phyloP scores from a whole-genome alignment of 1,284 basidiomycete genomes.

The Taiwanofungus camphoratus region DNA sequence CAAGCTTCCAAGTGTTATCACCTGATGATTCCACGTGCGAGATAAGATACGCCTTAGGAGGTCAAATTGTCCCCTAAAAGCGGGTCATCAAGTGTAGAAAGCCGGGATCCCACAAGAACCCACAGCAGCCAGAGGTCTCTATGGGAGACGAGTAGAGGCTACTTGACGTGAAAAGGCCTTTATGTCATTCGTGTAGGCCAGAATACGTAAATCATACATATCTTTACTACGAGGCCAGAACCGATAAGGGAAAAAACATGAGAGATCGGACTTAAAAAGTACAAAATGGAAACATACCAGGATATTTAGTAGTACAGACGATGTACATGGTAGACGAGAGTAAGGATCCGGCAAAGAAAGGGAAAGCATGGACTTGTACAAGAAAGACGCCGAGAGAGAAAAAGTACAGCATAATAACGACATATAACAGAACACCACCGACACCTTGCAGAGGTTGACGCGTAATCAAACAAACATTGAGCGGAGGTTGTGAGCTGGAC shows the following conservation, averaged over 20 bases:
- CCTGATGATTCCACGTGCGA: constrained; percentile 5
- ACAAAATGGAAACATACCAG: constrained; percentile 2
- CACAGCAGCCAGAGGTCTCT: not conserved
- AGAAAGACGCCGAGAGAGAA: too few relatives aligned
- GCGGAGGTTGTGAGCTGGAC: not conserved
- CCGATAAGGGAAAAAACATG: constrained; percentile 1
- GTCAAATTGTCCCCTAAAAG: constrained; percentile 1
- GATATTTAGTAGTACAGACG: not conserved
- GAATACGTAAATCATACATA: constrained; percentile 9
- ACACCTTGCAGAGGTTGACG: too few relatives aligned
- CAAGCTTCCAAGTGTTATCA: too few relatives aligned
- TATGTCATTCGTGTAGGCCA: constrained; percentile 4
- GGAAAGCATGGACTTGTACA: not conserved
- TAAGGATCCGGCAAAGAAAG: not conserved
- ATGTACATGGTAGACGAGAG: constrained; percentile 3
- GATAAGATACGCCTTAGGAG: constrained; percentile 4
- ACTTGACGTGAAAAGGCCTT: constrained; percentile 7
- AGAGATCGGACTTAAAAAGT: not conserved
- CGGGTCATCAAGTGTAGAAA: too few relatives aligned
- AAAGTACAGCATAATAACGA: not conserved
- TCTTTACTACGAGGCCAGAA: constrained; percentile 3
- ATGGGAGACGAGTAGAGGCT: not conserved
- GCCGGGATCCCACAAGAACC: too few relatives aligned
- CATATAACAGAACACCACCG: too few relatives aligned
- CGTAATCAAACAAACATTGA: too few relatives aligned